A percentile compares a stretch with the other conserved stretches of the same genome.
Evolutionary conservation across 1,139 yeast species (phyloP).

Genomic region (Taphrina flavorubra): DNA sequence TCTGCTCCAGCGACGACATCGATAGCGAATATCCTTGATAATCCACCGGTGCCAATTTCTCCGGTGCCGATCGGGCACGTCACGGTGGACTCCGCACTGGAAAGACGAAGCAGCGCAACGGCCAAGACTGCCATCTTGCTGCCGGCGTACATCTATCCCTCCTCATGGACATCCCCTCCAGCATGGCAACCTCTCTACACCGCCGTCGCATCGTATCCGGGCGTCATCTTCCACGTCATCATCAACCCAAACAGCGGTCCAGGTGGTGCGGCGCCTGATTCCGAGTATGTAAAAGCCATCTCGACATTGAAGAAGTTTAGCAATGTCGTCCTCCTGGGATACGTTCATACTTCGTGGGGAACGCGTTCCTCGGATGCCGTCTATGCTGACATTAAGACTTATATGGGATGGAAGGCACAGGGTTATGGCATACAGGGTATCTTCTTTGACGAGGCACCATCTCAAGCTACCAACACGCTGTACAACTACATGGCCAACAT

Average conservation of each 20-base stretch:
- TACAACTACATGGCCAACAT: conserved; percentile 34
- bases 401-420: conserved; percentile 1
- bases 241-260: conserved; percentile 29
- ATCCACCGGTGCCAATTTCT: conserved; percentile 4
- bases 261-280: conserved; percentile 16
- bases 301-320: conserved; percentile 2
- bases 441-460: conserved; percentile 28
- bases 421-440: conserved; percentile 24
- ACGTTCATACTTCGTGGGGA: conserved; percentile 17
- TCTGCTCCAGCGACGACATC: not conserved
- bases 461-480: not conserved
- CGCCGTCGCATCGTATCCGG: conserved; percentile 13
- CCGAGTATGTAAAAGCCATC: conserved; percentile 18
- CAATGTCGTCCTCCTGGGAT: conserved; percentile 25
- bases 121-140: conserved; percentile 25
- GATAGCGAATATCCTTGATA: not conserved
- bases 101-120: conserved; percentile 17
- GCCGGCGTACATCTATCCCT: conserved; percentile 27
- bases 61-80: not conserved
- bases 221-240: conserved; percentile 29
- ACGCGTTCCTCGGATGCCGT: conserved; percentile 15
- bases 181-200: conserved; percentile 26
- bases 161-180: conserved; percentile 22
- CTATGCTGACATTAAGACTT: conserved; percentile 13
- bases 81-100: conserved; percentile 6